phyloP scores from a whole-genome alignment of 75 land plant genomes.

The Adiantum capillusveneris region DNA sequence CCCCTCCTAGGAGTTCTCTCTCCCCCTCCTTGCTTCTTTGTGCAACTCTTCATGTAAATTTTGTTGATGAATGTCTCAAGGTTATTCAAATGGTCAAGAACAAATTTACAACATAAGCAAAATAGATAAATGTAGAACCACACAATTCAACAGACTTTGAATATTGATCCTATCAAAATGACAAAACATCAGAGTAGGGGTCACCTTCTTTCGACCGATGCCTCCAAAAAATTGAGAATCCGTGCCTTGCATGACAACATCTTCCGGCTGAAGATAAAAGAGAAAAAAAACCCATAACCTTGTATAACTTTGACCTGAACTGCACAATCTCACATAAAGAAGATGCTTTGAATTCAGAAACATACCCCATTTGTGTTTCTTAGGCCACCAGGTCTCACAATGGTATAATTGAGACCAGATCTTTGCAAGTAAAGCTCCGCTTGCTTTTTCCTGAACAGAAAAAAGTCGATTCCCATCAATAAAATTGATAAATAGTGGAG shows the following conservation, averaged over 20 bases:
- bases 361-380: conserved; percentile 14
- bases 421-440: conserved; percentile 25
- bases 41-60: too few species aligned
- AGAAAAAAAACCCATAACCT: too few species aligned
- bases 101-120: too few species aligned
- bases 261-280: conserved; percentile 15
- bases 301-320: too few species aligned
- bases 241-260: conserved; percentile 19
- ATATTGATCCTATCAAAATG: too few species aligned
- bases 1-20: too few species aligned
- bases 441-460: conserved; percentile 23
- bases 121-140: too few species aligned
- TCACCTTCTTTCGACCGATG: conserved; percentile 25
- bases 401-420: conserved; percentile 28
- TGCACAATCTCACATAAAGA: too few species aligned
- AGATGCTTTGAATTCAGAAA: background rate
- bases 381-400: conserved; percentile 26
- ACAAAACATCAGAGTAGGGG: background rate
- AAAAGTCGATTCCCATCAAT: background rate
- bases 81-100: too few species aligned
- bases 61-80: too few species aligned
- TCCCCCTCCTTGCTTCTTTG: too few species aligned
- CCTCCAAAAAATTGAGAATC: conserved; percentile 18
- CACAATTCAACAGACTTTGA: too few species aligned
- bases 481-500: background rate